phyloP scores from a whole-genome alignment of 139 green algal genomes.

The Raphidocelis subcapitata region DNA sequence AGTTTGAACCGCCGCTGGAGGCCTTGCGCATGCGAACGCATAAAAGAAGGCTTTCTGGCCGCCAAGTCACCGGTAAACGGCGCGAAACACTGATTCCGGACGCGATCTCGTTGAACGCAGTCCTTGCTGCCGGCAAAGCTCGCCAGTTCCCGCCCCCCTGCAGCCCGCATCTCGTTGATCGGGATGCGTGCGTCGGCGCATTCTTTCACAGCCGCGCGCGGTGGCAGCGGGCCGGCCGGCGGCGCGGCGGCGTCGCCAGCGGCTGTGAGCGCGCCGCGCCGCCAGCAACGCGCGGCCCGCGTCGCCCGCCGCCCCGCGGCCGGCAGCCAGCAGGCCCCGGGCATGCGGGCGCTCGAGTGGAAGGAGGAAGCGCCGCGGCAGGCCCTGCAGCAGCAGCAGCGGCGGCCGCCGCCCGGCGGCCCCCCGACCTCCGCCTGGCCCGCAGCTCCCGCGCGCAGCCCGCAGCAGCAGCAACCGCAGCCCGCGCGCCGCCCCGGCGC shows the following conservation, averaged over 20 bases:
- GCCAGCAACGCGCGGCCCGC: not conserved
- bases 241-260: not conserved
- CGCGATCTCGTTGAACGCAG: too few species aligned
- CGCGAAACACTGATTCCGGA: too few species aligned
- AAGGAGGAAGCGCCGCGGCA: not conserved
- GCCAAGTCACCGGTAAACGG: too few species aligned
- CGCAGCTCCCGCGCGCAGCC: not conserved
- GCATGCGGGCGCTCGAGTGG: not conserved
- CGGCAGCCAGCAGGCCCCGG: not conserved
- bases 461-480: not conserved
- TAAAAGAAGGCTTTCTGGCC: too few species aligned
- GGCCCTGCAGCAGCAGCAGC: not conserved
- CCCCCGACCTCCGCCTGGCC: not conserved
- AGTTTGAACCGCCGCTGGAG: too few species aligned
- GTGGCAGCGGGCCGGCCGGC: not conserved
- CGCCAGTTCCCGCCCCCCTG: too few species aligned
- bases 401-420: not conserved
- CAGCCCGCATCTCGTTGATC: too few species aligned
- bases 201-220: not conserved
- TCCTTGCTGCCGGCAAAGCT: too few species aligned
- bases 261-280: not conserved
- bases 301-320: not conserved
- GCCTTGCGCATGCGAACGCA: too few species aligned
- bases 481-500: not conserved
- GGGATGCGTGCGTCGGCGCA: too few species aligned